Evolutionary conservation across 2,329 filamentous ascomycete genomes (phyloP).

Genomic region (Zasmidium cellare): DNA sequence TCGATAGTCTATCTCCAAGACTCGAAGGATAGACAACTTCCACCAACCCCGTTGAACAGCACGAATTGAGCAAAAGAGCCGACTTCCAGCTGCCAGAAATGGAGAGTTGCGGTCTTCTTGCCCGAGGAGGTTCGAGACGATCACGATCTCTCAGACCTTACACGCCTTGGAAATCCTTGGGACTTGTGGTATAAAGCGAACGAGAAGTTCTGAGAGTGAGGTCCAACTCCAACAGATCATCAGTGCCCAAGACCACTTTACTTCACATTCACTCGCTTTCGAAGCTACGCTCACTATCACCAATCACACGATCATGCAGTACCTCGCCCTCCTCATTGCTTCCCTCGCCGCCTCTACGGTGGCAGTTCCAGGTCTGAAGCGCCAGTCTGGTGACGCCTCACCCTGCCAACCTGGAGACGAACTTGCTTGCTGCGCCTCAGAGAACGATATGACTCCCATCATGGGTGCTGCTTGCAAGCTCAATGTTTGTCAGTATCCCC

Average conservation of each 20-base stretch:
- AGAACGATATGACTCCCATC: not conserved
- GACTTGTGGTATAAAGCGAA: not conserved
- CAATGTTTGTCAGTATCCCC: not conserved
- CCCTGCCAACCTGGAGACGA: slow-evolving; percentile 2
- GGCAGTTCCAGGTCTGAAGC: not conserved
- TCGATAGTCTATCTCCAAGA: too few relatives aligned
- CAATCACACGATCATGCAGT: not conserved
- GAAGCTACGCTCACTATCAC: not conserved
- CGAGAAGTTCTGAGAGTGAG: not conserved
- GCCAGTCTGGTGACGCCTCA: not conserved
- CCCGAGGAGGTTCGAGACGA: not conserved
- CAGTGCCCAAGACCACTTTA: not conserved
- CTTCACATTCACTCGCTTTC: not conserved
- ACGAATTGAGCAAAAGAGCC: not conserved
- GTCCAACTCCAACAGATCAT: not conserved
- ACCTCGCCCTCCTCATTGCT: not conserved
- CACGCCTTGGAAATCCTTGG: not conserved
- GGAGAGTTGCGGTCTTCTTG: too few relatives aligned
- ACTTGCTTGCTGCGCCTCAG: not conserved
- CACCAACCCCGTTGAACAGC: too few relatives aligned
- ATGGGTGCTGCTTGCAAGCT: slow-evolving; percentile 3
- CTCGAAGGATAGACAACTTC: too few relatives aligned
- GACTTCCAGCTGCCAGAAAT: too few relatives aligned
- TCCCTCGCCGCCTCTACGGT: not conserved
- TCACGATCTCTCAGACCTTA: not conserved